Conservation (phyloP, 2,329 filamentous ascomycete genomes). For the Akanthomyces dipterigenus region DNA sequence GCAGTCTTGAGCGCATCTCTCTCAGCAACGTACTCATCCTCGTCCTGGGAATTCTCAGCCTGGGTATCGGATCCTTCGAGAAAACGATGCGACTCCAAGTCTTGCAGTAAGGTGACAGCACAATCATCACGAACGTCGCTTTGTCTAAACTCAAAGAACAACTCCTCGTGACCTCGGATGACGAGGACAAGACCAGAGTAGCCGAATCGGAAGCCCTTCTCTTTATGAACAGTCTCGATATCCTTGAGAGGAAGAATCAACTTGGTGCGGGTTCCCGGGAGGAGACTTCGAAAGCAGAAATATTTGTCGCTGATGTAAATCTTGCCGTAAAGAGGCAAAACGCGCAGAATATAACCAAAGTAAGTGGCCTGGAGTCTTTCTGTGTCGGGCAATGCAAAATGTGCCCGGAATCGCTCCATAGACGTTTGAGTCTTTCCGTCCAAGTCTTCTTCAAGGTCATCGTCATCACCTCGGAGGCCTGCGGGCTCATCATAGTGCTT, state of each 20-base stretch:
- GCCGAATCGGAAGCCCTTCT: conserved; percentile 88
- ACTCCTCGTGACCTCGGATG: conserved; percentile 86
- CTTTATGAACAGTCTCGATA: conserved; percentile 88
- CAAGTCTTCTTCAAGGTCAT: conserved; percentile 49
- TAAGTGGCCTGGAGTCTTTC: conserved; percentile 85
- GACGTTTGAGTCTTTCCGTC: conserved; percentile 59
- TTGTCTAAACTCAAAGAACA: conserved; percentile 89
- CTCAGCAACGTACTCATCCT: conserved; percentile 71
- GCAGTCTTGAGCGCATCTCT: conserved; percentile 74
- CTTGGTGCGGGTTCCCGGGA: conserved; percentile 86
- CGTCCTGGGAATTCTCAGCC: conserved; percentile 62
- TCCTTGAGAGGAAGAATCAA: conserved; percentile 85
- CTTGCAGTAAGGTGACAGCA: conserved; percentile 69
- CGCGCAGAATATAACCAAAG: conserved; percentile 85
- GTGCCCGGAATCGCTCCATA: conserved; percentile 76
- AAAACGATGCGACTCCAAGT: conserved; percentile 65
- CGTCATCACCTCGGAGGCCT: conserved; percentile 46
- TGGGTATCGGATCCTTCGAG: conserved; percentile 63
- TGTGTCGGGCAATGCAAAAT: conserved; percentile 80
- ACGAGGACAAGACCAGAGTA: conserved; percentile 90
- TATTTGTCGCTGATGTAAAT: conserved; percentile 85
- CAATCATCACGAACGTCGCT: conserved; percentile 82
- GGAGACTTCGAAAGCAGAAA: conserved; percentile 87
- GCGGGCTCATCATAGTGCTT: conserved; percentile 72
- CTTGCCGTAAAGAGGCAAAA: conserved; percentile 90